These are phyloP conservation scores for Zostera marina DNA, from an alignment of 116 monocot species.

Conservation along the genomic window DNA sequence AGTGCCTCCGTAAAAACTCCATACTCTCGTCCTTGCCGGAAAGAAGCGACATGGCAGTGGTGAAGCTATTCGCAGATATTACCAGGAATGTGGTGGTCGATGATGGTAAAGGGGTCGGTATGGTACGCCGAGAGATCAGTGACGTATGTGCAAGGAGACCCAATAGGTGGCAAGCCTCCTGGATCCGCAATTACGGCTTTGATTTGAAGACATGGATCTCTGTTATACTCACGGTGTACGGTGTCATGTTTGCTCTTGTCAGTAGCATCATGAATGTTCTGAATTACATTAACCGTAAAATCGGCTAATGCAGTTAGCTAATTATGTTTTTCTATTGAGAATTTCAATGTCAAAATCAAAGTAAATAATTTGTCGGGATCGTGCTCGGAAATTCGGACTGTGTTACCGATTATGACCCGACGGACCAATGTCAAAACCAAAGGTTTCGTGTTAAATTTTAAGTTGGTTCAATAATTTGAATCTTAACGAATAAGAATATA, in stretches of 20 bases:
- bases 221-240: background rate
- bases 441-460: too few species aligned
- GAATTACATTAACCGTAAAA: too few species aligned
- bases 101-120: background rate
- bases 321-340: too few species aligned
- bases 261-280: background rate
- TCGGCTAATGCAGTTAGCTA: too few species aligned
- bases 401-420: too few species aligned
- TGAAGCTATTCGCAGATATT: background rate
- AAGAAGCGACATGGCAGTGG: conserved; percentile 5
- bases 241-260: background rate
- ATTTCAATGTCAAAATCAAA: too few species aligned
- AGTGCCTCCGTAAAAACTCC: background rate
- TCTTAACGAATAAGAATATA: too few species aligned
- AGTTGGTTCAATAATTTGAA: too few species aligned
- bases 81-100: conserved; percentile 4
- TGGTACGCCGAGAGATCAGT: background rate
- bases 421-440: too few species aligned
- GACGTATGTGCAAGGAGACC: background rate
- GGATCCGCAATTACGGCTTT: background rate
- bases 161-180: background rate
- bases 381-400: too few species aligned
- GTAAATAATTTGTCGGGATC: too few species aligned
- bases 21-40: conserved; percentile 8
- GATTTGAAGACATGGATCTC: conserved; percentile 4